Conservation (phyloP, 202 grass and related monocot species). For the Musa balbisiana region DNA sequence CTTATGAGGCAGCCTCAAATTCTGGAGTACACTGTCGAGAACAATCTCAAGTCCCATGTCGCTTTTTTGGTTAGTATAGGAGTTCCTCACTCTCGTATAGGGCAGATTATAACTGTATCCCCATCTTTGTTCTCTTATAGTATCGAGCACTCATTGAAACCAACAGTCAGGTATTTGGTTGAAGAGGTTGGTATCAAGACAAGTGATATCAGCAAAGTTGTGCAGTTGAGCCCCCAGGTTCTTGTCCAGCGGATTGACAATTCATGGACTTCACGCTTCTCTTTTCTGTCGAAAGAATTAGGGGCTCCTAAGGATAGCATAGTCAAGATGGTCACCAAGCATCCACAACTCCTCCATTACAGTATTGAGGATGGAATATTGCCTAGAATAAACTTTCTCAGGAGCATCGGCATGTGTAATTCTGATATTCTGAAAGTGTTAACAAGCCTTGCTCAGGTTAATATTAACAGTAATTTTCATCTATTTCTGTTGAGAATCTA, state of each 20-base stretch:
- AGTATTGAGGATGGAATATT: constrained; percentile 90
- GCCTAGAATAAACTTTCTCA: constrained; percentile 86
- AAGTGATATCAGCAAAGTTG: constrained; percentile 76
- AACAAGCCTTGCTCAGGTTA: constrained; percentile 80
- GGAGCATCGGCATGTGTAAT: constrained; percentile 84
- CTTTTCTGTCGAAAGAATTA: constrained; percentile 76
- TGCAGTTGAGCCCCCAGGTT: constrained; percentile 95
- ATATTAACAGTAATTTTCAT: constrained; percentile 20
- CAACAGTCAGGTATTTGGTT: constrained; percentile 72
- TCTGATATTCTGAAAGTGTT: constrained; percentile 78
- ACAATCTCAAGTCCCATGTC: constrained; percentile 86
- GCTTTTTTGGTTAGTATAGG: constrained; percentile 63
- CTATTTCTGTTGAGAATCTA: background rate
- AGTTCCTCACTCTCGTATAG: constrained; percentile 33
- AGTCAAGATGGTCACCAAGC: constrained; percentile 94
- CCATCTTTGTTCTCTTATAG: constrained; percentile 92
- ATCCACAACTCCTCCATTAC: constrained; percentile 97
- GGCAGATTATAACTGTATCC: constrained; percentile 60
- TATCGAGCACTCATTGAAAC: constrained; percentile 77
- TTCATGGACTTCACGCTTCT: constrained; percentile 75
- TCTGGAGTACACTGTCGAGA: constrained; percentile 64
- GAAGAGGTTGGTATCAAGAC: constrained; percentile 71
- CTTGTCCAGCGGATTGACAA: constrained; percentile 72
- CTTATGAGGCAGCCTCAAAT: constrained; percentile 89
- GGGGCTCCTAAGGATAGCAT: constrained; percentile 82